Evolutionary conservation across 164 flowering plant species (phyloP).

Genomic region (Platanus orientalis): DNA sequence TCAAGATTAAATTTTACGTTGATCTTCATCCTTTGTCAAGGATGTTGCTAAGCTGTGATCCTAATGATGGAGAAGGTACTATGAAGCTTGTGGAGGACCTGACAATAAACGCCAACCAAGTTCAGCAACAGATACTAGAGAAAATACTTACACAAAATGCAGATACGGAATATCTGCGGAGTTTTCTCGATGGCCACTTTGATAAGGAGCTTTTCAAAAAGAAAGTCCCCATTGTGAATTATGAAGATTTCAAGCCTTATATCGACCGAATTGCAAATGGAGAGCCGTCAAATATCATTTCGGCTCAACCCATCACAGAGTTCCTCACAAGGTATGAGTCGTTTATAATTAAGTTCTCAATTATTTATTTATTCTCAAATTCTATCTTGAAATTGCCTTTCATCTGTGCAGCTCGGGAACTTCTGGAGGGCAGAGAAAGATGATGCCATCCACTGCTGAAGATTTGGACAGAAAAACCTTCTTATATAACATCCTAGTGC

Average conservation of each 20-base stretch:
- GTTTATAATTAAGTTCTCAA: background rate
- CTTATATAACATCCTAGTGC: conserved; percentile 28
- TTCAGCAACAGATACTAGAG: conserved; percentile 28
- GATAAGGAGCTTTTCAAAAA: conserved; percentile 25
- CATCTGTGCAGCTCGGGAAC: conserved; percentile 38
- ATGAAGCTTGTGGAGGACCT: conserved; percentile 31
- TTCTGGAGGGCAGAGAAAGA: conserved; percentile 40
- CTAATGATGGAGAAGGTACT: conserved; percentile 31
- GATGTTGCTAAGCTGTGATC: conserved; percentile 10
- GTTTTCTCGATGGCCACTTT: conserved; percentile 20
- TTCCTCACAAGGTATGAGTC: conserved; percentile 31
- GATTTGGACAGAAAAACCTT: conserved; percentile 35
- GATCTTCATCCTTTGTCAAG: background rate
- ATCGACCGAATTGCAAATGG: conserved; percentile 41
- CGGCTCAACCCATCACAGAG: conserved; percentile 31
- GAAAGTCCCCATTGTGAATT: conserved; percentile 33
- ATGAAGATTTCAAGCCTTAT: conserved; percentile 33
- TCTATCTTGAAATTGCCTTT: too few species aligned
- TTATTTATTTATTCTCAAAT: background rate
- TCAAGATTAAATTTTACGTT: background rate
- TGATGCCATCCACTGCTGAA: conserved; percentile 40
- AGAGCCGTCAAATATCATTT: conserved; percentile 35
- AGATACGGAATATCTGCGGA: conserved; percentile 28
- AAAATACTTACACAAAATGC: conserved; percentile 28
- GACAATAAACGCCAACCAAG: conserved; percentile 24